A percentile compares a stretch with the other conserved stretches of the same genome.
Conservation (phyloP, 2,329 filamentous ascomycete species). For the Pseudocercospora musae region DNA sequence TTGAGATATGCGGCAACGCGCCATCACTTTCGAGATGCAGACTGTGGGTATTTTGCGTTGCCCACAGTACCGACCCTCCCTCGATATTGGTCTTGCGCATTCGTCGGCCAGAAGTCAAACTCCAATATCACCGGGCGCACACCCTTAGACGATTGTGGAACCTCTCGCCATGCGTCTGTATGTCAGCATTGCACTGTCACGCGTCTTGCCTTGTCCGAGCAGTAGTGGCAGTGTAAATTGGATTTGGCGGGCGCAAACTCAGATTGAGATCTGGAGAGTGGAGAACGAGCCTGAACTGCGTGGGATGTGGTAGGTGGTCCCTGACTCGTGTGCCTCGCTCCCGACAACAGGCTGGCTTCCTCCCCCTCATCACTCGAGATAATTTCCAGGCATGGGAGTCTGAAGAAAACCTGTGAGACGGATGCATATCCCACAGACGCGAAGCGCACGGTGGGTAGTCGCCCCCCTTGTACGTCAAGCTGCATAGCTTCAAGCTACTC, state of each 20-base stretch:
- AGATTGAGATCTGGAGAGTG: slow-evolving; percentile 7
- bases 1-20: background rate
- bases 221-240: slow-evolving; percentile 1
- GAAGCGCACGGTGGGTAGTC: background rate
- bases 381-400: background rate
- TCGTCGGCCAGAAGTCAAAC: background rate
- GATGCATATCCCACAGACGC: background rate
- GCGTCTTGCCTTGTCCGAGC: background rate
- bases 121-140: background rate
- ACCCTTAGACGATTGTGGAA: background rate
- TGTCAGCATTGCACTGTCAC: slow-evolving; percentile 1
- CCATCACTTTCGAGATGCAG: background rate
- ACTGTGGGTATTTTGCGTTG: background rate
- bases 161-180: background rate
- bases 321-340: background rate
- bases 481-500: background rate
- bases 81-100: background rate
- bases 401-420: background rate
- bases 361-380: background rate
- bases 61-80: background rate
- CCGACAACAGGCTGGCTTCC: background rate
- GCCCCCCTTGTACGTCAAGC: background rate
- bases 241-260: background rate
- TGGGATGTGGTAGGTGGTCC: background rate
- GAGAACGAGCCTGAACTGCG: background rate